Conservation (phyloP, 352 stramenopile species). For the Lagenidium sp. region DNA sequence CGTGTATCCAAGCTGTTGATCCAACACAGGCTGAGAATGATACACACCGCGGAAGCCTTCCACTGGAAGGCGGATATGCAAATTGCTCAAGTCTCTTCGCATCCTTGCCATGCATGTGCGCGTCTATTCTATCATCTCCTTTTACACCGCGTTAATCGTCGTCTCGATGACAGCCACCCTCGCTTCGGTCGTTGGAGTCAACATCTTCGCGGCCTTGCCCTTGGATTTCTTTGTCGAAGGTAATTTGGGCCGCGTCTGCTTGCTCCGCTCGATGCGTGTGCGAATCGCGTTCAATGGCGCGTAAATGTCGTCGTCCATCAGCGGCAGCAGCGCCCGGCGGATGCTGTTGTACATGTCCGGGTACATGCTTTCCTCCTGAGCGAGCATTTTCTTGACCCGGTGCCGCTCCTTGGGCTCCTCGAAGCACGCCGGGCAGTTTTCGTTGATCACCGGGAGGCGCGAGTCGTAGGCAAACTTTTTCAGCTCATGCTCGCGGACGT, state of each 20-base stretch:
- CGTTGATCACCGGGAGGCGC: conserved; percentile 91
- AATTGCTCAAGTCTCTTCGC: too few relatives aligned
- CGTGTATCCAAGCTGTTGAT: too few relatives aligned
- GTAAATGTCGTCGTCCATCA: conserved; percentile 61
- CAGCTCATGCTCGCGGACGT: conserved; percentile 87
- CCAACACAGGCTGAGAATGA: too few relatives aligned
- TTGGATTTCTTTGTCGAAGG: conserved; percentile 12
- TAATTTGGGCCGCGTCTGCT: conserved; percentile 13
- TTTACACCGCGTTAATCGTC: too few relatives aligned
- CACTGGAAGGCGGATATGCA: too few relatives aligned
- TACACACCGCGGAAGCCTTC: too few relatives aligned
- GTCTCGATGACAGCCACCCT: too few relatives aligned
- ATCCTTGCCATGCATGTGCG: too few relatives aligned
- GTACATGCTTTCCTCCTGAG: conserved; percentile 81
- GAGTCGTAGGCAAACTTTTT: conserved; percentile 36
- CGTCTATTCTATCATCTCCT: too few relatives aligned
- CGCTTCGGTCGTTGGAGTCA: too few relatives aligned
- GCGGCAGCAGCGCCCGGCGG: conserved; percentile 22
- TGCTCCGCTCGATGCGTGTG: conserved; percentile 16
- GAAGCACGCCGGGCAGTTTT: conserved; percentile 96
- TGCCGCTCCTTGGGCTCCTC: conserved; percentile 91
- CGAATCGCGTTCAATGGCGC: conserved; percentile 24
- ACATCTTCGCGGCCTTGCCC: too few relatives aligned
- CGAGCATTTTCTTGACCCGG: conserved; percentile 90
- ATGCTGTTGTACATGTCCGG: conserved; percentile 43